Evolutionary conservation across 2,329 filamentous ascomycete genomes (phyloP), one percentile per base, ranked within the genome.

Genomic region (Huntiella bhutanensis): DNA sequence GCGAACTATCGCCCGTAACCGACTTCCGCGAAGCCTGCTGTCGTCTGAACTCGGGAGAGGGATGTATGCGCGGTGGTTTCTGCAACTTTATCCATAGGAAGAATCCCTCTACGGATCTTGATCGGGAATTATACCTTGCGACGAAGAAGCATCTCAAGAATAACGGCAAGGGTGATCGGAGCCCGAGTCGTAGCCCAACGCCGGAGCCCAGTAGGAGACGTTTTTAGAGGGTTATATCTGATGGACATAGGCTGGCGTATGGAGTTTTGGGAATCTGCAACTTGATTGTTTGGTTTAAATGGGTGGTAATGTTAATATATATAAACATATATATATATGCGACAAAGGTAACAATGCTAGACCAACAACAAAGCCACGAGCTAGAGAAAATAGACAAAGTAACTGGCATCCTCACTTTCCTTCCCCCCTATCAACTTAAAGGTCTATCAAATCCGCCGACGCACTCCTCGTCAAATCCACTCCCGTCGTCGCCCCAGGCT

Each of bases 1-100:
- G 88, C 75, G 91, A 98, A 66, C 69, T 98, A 48, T 87, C 80
- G 45, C 91, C 91, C 55, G 91, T 98, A 48, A 98, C 91, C 53
- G 91, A 98, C 66, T 98, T 98, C 64, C 75, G 91, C 60, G 91
- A 98, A 68, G 91, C 91, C 13, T 98, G 91, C 62, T 98, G 91
- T 65, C 75, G 91, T 46, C 70, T 96, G 19, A 98, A 98, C 59
- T 82, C 75, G 35, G 91, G 91, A 52, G 91, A 96, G 63, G 91
- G 91, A 39, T 98, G 91, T 64, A 86, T 94, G 38, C 74, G 91
- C 53, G 91, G 87, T 52, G 91, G 91, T 32, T 96, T 96, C 69
- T 98, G 91, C 72, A 98, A 98, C 64, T 98, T 98, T 63, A 98
- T 98, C 54, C 91, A 98, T 62, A 76, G 91, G 58, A 98, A 98